A percentile compares a stretch with the other conserved stretches of the same genome.
Conservation (phyloP, 2,329 filamentous ascomycete genomes). For the Clarireedia homoeocarpa region DNA sequence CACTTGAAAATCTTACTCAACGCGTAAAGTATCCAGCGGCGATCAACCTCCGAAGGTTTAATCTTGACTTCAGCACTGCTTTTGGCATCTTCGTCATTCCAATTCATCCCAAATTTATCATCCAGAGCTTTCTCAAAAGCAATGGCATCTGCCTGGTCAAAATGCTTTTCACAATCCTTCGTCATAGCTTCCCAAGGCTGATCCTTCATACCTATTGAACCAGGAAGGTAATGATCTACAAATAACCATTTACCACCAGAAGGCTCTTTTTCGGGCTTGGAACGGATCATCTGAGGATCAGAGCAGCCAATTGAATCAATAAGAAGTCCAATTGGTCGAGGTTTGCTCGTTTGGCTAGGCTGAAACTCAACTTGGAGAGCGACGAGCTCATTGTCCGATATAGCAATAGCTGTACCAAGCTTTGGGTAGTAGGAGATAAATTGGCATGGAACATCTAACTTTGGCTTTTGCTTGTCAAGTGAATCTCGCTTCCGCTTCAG, state of each 20-base stretch:
- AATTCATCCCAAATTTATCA: constrained; percentile 27
- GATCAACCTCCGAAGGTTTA: constrained; percentile 49
- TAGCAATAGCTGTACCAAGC: constrained; percentile 56
- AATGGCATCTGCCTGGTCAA: constrained; percentile 29
- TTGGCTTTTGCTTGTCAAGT: constrained; percentile 6
- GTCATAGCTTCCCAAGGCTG: constrained; percentile 15
- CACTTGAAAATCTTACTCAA: constrained; percentile 40
- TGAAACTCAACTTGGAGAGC: constrained; percentile 63
- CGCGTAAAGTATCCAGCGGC: constrained; percentile 53
- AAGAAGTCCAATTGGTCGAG: constrained; percentile 52
- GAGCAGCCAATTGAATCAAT: constrained; percentile 70
- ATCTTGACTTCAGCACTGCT: constrained; percentile 20
- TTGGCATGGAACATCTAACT: constrained; percentile 3
- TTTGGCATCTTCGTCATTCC: constrained; percentile 12
- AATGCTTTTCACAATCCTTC: constrained; percentile 30
- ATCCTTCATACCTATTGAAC: constrained; percentile 16
- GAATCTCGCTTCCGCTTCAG: constrained; percentile 23
- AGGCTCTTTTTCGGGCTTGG: constrained; percentile 10
- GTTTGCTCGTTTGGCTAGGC: constrained; percentile 45
- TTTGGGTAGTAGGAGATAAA: constrained; percentile 58
- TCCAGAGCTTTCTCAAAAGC: constrained; percentile 36
- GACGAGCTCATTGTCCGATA: constrained; percentile 56
- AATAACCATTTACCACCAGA: constrained; percentile 13
- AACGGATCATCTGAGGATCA: constrained; percentile 31
- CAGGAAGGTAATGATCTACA: constrained; percentile 22